Base-by-base conservation (phyloP, 441 rosid genomes). In the Euphorbia celastroides region DNA sequence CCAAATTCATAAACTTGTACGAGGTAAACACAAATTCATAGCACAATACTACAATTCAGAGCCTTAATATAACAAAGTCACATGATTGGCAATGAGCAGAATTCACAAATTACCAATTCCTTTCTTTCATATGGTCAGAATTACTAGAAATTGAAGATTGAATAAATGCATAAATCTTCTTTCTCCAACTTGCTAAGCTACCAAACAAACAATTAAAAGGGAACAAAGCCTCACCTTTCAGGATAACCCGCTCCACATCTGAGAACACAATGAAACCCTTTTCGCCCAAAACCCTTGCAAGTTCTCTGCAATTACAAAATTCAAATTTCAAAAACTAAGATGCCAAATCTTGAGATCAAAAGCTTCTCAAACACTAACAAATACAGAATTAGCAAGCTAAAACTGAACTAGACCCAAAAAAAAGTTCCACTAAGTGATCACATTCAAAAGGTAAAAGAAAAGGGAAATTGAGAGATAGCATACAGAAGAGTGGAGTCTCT, bases 401-500 rank as follows among this genome's bases (percentile, higher is more conserved):
- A n/a, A n/a, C n/a, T n/a, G n/a, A n/a, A n/a, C n/a, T n/a, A n/a
- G n/a, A n/a, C n/a, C n/a, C n/a, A 27, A 6, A 32, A 60, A 54
- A 14, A 28, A 23, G 3, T 66, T 26, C 17, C 16, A 26, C 12
- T 34, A 3, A 14, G n/a, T 7, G 5, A 41, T 10, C 28, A 57
- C 48, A 44, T 56, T 44, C 19, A 28, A 1, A 41, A 55, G 20
- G 4, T 20, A 63, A 55, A 6, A 0, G 61, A 66, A 32, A 42
- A 7, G 16, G 50, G 19, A 62, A 28, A 23, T 28, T 42, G 59
- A 23, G 22, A 20, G 12, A n/a, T 57, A 67, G 42, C 67, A 79
- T 79, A 94, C 97, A 91, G 77, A 67, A 94, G 86, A 6, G 99
- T 94, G 23, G 96, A 82, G 82, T 88, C 81, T 71, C 99, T 82